Base-by-base conservation (phyloP, 2,329 filamentous ascomycete genomes). In the Purpureocillium lavendulum region DNA sequence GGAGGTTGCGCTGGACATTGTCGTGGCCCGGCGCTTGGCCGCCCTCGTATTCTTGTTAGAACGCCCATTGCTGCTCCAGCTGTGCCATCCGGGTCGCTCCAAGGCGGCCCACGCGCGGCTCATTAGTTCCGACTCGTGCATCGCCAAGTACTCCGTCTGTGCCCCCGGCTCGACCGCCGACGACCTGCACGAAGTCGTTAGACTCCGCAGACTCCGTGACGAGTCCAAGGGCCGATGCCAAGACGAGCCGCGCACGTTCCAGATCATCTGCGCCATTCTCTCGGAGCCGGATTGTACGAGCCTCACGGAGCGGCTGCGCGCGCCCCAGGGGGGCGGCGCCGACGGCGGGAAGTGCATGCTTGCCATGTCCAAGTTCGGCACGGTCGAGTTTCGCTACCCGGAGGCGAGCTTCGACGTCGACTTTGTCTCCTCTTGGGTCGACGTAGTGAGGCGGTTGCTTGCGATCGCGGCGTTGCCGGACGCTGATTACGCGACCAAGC, bases 321-420 rank as follows among this genome's bases (percentile, higher is more conserved):
- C 26, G 10, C 35, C 35, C 13, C 33, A 31, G 16, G 39, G 50
- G 1, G 15, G 26, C 2, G 30, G 21, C 12, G 13, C 30, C 47
- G 7, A 18, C 10, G 29, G 12, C 5, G 42, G 39, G 8, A 46
- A 46, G 10, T 56, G 52, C 38, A 53, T 39, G 2, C 33, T 56
- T 3, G 54, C 46, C n/a, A 38, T 54, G 2, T 47, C 50, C 14
- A 46, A 44, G 31, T 49, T 52, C 36, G 35, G 50, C 18, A 56
- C 51, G 0, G 14, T 53, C 12, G 53, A 56, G 41, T 57, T 57
- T 16, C 49, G 54, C 24, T 57, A 57, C 30, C 50, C 52, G 17
- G 53, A 55, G 15, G 46, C 50, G 11, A 47, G 35, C 8, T 54
- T 55, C 35, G 49, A 57, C 18, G 39, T 44, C 3, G 45, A 50